Base-by-base conservation (phyloP, 805 yeast genomes). In the Candida glaebosa region DNA sequence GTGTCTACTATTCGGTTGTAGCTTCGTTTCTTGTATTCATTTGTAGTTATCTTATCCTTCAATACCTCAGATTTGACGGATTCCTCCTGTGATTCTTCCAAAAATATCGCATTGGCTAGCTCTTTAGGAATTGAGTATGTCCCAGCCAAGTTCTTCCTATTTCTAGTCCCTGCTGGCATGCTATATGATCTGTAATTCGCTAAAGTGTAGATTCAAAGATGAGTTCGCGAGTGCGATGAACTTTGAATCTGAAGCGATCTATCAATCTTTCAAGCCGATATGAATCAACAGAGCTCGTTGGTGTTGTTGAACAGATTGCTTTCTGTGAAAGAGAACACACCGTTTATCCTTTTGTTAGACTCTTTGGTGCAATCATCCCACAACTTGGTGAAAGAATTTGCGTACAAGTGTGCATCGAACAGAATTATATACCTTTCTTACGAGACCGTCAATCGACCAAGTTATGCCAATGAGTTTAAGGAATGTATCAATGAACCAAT, bases 331-430 rank as follows among this genome's bases (percentile, higher is more conserved):
- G 98, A 93, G 53, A 61, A 61, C 17, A 76, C 91, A 0, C 95
- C 96, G 0, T 76, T 91, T 41, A 59, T 87, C 2, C 68, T 91
- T 3, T 67, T 84, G 3, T 55, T 77, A 6, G 98, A 93, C 57
- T 73, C 85, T 1, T 61, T 88, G 7, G 67, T 75, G 0, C 96
- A 90, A 58, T 78, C 93, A 0, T 78, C 88, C 0, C 50, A 63
- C 22, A 52, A 66, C 35, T 59, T 90, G 9, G 53, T 86, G 1
- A 55, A 63, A 19, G 96, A 88, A 55, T 69, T 89, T 37, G 60
- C 73, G 2, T 59, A 69, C 47, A 68, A 73, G 49, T 51, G 54
- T 30, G 14, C 7, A 12, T 4, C 20, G 60, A 63, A 9, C 3
- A 65, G 64, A 3, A 63, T 81, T 4, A 56, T 80, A 2, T 84